A percentile compares a stretch with the other conserved stretches of the same genome.
phyloP scores from a whole-genome alignment of 23 red algal genomes.

The Porphyridium purpureum region DNA sequence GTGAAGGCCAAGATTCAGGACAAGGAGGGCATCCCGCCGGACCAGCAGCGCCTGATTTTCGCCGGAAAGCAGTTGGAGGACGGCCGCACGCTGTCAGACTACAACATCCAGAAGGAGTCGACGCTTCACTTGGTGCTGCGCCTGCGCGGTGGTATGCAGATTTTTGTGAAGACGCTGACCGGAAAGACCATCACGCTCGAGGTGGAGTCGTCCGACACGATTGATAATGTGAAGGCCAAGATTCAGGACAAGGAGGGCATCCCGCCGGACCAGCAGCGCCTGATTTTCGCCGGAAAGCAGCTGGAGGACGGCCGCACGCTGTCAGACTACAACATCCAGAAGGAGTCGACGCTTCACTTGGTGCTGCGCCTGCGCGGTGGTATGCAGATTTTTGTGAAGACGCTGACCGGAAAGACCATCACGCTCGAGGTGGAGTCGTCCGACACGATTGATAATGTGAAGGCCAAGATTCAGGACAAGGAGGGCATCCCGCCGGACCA shows the following conservation, averaged over 20 bases:
- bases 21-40: slow-evolving; percentile 67
- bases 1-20: slow-evolving; percentile 96
- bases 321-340: slow-evolving; percentile 91
- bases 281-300: too few relatives aligned
- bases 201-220: slow-evolving; percentile 80
- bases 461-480: slow-evolving; percentile 99
- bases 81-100: slow-evolving; percentile 69
- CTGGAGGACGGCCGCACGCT: slow-evolving; percentile 54
- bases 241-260: slow-evolving; percentile 83
- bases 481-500: slow-evolving; percentile 98
- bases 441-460: slow-evolving; percentile 97
- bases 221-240: slow-evolving; percentile 82
- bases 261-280: too few relatives aligned
- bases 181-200: slow-evolving; percentile 92
- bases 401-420: slow-evolving; percentile 96
- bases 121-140: slow-evolving; percentile 90
- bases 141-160: slow-evolving; percentile 74
- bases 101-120: slow-evolving; percentile 98
- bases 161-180: slow-evolving; percentile 85
- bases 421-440: slow-evolving; percentile 95
- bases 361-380: slow-evolving; percentile 67
- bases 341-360: slow-evolving; percentile 78
- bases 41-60: slow-evolving; percentile 86
- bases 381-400: slow-evolving; percentile 97
- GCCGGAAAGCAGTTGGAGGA: slow-evolving; percentile 75